Evolutionary conservation across 78 protist genomes (phyloP).

Genomic region (Tieghemostelium lacteum): DNA sequence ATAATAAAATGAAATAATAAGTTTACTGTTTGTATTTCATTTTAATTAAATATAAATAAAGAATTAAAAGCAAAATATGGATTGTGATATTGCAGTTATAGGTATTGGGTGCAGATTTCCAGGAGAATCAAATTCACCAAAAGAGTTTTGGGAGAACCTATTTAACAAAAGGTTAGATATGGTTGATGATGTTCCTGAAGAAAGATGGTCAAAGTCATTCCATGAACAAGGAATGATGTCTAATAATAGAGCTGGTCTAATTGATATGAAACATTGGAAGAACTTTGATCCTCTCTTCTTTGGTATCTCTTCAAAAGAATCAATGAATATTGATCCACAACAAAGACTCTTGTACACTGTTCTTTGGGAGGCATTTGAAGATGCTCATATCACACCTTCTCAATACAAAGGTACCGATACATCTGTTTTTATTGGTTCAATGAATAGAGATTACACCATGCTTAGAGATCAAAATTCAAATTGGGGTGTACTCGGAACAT

Average conservation of each 20-base stretch:
- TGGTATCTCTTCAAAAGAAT: constrained; percentile 79
- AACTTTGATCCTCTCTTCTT: constrained; percentile 76
- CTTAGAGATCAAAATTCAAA: constrained; percentile 22
- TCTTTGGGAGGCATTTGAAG: constrained; percentile 76
- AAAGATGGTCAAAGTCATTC: constrained; percentile 50
- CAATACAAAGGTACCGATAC: constrained; percentile 56
- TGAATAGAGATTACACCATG: constrained; percentile 51
- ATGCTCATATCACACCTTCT: constrained; percentile 67
- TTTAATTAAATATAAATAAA: no score
- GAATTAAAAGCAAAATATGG: no score
- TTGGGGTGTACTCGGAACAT: constrained; percentile 60
- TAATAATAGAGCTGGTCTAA: constrained; percentile 65
- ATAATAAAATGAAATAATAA: no score
- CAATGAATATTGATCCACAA: constrained; percentile 87
- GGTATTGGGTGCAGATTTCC: constrained; percentile 85
- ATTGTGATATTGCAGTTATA: constrained; percentile 80
- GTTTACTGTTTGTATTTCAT: no score
- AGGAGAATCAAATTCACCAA: constrained; percentile 45
- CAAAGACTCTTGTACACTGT: constrained; percentile 81
- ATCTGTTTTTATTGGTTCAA: constrained; percentile 67
- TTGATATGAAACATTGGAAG: constrained; percentile 28
- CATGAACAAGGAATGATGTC: constrained; percentile 51
- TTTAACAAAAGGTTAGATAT: constrained; percentile 53
- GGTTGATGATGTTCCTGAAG: constrained; percentile 40
- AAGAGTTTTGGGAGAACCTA: constrained; percentile 68